phyloP scores from a whole-genome alignment of 2,329 filamentous ascomycete genomes.

The Diaporthe ilicicola region DNA sequence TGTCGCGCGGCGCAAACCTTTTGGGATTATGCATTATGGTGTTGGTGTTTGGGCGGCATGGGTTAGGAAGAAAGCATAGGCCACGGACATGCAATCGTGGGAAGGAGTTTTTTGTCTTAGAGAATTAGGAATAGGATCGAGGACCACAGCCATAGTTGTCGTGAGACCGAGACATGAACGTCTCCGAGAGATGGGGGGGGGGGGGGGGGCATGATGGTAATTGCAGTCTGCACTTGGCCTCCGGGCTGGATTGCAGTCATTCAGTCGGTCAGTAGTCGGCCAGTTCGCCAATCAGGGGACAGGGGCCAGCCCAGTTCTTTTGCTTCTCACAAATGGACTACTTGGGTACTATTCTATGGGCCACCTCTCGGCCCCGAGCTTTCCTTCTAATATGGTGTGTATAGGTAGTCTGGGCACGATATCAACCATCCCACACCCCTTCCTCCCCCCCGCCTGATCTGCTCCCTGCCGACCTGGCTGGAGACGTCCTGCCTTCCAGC shows the following conservation, averaged over 20 bases:
- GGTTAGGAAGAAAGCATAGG: not conserved
- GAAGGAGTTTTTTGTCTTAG: not conserved
- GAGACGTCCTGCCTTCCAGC: not conserved
- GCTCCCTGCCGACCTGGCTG: not conserved
- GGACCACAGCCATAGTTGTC: not conserved
- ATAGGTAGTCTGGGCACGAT: constrained; percentile 1
- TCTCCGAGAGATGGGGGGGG: too few relatives aligned
- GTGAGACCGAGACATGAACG: not conserved
- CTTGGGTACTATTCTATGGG: constrained; percentile 15
- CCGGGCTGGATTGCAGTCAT: not conserved
- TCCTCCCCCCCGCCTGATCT: not conserved
- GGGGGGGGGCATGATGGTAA: too few relatives aligned
- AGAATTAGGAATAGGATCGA: not conserved
- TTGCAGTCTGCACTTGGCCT: not conserved
- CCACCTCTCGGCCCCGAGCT: constrained; percentile 6
- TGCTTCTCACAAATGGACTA: constrained; percentile 12
- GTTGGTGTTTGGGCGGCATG: constrained; percentile 12
- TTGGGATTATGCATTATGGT: not conserved
- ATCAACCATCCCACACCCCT: not conserved
- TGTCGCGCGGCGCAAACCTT: not conserved
- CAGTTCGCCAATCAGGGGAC: not conserved
- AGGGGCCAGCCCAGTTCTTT: constrained; percentile 12
- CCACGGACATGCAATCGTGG: not conserved
- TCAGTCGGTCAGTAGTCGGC: not conserved
- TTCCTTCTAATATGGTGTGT: constrained; percentile 17